Percentiles rank a stretch among this genome's conserved stretches.
Evolutionary conservation across 805 yeast genomes (phyloP).

Genomic region (Nakazawaea laoshanensis): DNA sequence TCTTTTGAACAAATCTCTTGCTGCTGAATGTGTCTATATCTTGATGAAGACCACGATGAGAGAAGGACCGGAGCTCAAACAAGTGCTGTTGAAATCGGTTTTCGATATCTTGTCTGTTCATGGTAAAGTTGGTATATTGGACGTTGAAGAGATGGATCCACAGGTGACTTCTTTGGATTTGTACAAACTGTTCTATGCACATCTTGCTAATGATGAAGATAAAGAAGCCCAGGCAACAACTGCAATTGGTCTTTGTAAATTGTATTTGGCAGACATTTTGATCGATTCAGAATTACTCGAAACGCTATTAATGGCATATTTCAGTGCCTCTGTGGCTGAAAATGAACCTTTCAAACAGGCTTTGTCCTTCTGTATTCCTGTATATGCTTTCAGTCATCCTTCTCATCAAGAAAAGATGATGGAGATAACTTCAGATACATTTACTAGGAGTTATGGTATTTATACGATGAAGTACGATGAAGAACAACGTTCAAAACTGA

Average conservation of each 20-base stretch:
- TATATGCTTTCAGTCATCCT: constrained; percentile 69
- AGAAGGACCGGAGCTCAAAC: constrained; percentile 55
- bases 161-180: constrained; percentile 60
- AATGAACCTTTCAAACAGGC: constrained; percentile 71
- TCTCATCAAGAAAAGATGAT: constrained; percentile 63
- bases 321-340: constrained; percentile 53
- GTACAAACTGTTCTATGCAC: constrained; percentile 62
- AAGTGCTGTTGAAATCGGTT: constrained; percentile 58
- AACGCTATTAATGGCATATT: constrained; percentile 63
- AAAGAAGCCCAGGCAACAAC: constrained; percentile 70
- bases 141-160: constrained; percentile 36
- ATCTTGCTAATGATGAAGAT: constrained; percentile 44
- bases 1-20: constrained; percentile 56
- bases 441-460: constrained; percentile 43
- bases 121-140: constrained; percentile 54
- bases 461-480: constrained; percentile 26
- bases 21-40: constrained; percentile 53
- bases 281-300: constrained; percentile 66
- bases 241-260: constrained; percentile 81
- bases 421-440: constrained; percentile 56
- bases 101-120: constrained; percentile 74
- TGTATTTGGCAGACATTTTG: constrained; percentile 69
- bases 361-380: constrained; percentile 81
- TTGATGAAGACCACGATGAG: constrained; percentile 64
- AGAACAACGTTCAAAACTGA: constrained; percentile 18